Evolutionary conservation across 2,329 filamentous ascomycete species (phyloP).

Genomic region (Fusarium sarcochroum): DNA sequence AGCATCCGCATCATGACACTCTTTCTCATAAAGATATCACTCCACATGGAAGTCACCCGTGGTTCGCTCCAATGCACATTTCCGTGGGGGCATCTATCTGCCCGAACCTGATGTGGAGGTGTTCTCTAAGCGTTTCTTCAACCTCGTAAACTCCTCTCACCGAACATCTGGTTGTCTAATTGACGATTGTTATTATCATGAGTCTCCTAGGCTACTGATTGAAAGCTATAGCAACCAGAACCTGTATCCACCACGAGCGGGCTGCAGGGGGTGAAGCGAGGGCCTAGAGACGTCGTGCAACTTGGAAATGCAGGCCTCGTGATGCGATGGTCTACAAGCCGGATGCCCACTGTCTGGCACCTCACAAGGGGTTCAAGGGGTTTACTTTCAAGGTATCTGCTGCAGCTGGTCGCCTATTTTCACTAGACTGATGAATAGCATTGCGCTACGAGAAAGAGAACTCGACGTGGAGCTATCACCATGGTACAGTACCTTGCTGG

Average conservation of each 20-base stretch:
- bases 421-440: constrained; percentile 28
- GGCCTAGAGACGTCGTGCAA: constrained; percentile 32
- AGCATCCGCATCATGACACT: constrained; percentile 43
- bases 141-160: constrained; percentile 5
- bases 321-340: constrained; percentile 36
- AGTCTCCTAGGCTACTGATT: constrained; percentile 10
- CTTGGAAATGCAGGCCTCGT: constrained; percentile 45
- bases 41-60: constrained; percentile 28
- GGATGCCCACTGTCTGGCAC: constrained; percentile 28
- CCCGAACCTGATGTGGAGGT: constrained; percentile 1
- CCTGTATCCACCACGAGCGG: constrained; percentile 36
- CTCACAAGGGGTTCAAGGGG: constrained; percentile 28
- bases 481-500: constrained; percentile 30
- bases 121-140: constrained; percentile 1
- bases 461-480: constrained; percentile 29
- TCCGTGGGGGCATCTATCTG: constrained; percentile 36
- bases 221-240: constrained; percentile 40
- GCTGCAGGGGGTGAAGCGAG: constrained; percentile 43
- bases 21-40: constrained; percentile 32
- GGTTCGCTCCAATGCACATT: constrained; percentile 6
- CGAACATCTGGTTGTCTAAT: constrained; percentile 3
- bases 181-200: constrained; percentile 29
- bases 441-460: constrained; percentile 15
- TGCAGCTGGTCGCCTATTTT: constrained; percentile 32
- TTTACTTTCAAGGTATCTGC: constrained; percentile 31